A percentile compares a stretch with the other conserved stretches of the same genome.
Evolutionary conservation across 2,329 filamentous ascomycete genomes (phyloP).

Genomic region (Aspergillus transmontanensis): DNA sequence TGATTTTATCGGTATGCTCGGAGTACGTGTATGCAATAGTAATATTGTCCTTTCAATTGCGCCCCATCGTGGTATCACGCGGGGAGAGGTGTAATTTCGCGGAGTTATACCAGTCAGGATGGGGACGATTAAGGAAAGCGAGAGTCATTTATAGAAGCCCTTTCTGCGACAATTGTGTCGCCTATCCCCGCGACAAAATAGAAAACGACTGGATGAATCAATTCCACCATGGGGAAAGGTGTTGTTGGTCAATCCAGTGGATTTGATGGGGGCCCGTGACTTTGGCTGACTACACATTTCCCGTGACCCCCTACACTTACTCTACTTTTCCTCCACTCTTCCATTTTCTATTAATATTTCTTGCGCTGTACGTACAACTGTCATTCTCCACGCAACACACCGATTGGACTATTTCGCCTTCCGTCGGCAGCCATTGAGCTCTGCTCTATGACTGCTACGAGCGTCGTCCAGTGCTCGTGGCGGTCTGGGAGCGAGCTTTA

Average conservation of each 20-base stretch:
- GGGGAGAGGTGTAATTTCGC: background rate
- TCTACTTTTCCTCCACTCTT: conserved; percentile 1
- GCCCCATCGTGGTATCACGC: background rate
- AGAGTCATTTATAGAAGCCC: background rate
- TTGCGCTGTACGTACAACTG: conserved; percentile 9
- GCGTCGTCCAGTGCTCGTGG: conserved; percentile 22
- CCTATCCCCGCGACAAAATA: background rate
- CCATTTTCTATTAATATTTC: background rate
- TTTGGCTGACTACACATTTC: conserved; percentile 1
- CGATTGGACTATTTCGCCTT: conserved; percentile 5
- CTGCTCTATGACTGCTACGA: conserved; percentile 25
- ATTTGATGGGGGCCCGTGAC: background rate
- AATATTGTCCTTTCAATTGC: background rate
- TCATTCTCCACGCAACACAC: conserved; percentile 10
- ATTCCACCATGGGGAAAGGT: too few species aligned
- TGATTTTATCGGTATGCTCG: too few species aligned
- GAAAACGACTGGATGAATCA: background rate
- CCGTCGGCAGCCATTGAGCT: conserved; percentile 20
- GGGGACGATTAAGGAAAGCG: background rate
- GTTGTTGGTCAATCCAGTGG: background rate
- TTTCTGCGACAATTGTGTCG: background rate
- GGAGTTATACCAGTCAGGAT: background rate
- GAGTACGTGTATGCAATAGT: background rate
- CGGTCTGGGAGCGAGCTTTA: conserved; percentile 22
- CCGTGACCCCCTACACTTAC: conserved; percentile 2